Percentiles rank a stretch among this genome's conserved stretches.
phyloP scores from a whole-genome alignment of 1,284 basidiomycete genomes.

The Clitocybe nebularis region DNA sequence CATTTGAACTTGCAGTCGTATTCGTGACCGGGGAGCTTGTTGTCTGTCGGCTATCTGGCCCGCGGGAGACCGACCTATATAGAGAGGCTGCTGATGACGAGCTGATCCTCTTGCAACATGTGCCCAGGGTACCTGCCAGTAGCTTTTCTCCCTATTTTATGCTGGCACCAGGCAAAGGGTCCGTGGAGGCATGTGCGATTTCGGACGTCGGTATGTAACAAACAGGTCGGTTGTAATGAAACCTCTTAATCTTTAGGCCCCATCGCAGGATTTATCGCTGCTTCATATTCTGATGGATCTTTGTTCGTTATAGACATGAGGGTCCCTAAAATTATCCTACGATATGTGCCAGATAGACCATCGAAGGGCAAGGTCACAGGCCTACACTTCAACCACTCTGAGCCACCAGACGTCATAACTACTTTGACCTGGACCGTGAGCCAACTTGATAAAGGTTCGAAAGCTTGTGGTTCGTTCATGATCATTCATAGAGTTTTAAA shows the following conservation, averaged over 20 bases:
- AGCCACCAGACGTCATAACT: slow-evolving; percentile 39
- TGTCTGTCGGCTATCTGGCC: slow-evolving; percentile 49
- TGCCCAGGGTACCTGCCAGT: slow-evolving; percentile 32
- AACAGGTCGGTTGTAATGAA: neutral
- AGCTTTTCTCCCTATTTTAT: slow-evolving; percentile 63
- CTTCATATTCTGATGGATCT: slow-evolving; percentile 58
- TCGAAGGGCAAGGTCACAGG: slow-evolving; percentile 28
- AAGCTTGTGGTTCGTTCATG: neutral
- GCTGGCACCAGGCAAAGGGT: slow-evolving; percentile 47
- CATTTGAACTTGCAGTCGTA: slow-evolving; percentile 63
- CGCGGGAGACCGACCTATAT: slow-evolving; percentile 16
- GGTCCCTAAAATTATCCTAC: slow-evolving; percentile 60
- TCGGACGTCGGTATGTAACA: slow-evolving; percentile 62
- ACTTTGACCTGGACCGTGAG: slow-evolving; percentile 68
- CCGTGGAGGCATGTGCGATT: slow-evolving; percentile 52
- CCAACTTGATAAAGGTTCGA: slow-evolving; percentile 47
- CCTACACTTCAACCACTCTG: slow-evolving; percentile 25
- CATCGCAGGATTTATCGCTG: slow-evolving; percentile 75
- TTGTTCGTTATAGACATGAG: slow-evolving; percentile 70
- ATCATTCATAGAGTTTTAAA: slow-evolving; percentile 1
- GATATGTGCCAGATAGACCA: slow-evolving; percentile 23
- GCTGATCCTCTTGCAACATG: slow-evolving; percentile 45
- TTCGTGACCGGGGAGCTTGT: slow-evolving; percentile 66
- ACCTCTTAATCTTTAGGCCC: neutral
- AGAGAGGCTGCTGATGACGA: slow-evolving; percentile 37